Percentiles rank a stretch among this genome's conserved stretches.
These are phyloP conservation scores for Chenopodium formosanum DNA, from an alignment of 148 eudicot species.

Conservation along the genomic window DNA sequence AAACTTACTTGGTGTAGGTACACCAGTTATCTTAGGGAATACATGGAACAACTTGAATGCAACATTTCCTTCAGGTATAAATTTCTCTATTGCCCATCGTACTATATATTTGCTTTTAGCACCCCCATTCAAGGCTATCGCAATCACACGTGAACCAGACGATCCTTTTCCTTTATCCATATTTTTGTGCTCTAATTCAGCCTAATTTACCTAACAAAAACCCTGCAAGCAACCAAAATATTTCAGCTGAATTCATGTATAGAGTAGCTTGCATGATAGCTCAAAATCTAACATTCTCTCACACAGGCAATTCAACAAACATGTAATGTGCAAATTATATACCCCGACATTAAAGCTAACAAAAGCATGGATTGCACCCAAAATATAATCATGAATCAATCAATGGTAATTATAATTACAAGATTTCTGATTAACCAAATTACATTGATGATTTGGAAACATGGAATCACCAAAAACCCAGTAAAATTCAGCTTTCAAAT, in stretches of 20 bases:
- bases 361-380: neutral
- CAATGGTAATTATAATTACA: too few species aligned
- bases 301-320: constrained; percentile 14
- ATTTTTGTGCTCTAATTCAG: constrained; percentile 35
- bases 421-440: too few species aligned
- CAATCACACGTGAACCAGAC: constrained; percentile 27
- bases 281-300: neutral
- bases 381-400: neutral
- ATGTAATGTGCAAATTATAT: constrained; percentile 7
- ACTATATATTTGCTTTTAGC: constrained; percentile 57
- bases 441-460: too few species aligned
- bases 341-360: neutral
- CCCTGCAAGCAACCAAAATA: neutral
- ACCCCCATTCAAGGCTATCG: constrained; percentile 68
- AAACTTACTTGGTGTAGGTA: constrained; percentile 90
- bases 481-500: too few species aligned
- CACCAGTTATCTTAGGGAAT: constrained; percentile 56
- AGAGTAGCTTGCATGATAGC: neutral
- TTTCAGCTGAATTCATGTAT: neutral
- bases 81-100: constrained; percentile 76
- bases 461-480: too few species aligned
- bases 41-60: constrained; percentile 71
- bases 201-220: constrained; percentile 2
- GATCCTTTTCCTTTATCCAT: constrained; percentile 30
- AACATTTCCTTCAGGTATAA: constrained; percentile 51